Evolutionary conservation across 2,329 filamentous ascomycete species (phyloP).

Genomic region (Sclerotinia nivalis): DNA sequence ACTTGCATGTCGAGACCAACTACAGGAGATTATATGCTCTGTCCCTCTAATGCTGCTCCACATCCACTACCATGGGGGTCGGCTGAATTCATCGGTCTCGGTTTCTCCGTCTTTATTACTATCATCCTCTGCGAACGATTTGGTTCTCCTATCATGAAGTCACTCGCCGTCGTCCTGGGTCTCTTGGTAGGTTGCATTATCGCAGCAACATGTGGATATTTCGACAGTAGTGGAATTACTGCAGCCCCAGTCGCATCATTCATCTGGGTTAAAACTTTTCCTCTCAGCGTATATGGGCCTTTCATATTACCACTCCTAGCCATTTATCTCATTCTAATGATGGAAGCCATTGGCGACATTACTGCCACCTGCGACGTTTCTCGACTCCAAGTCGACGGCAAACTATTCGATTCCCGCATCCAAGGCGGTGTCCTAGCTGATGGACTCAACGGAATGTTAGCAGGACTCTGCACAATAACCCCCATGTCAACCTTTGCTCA

Average conservation of each 20-base stretch:
- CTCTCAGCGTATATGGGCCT: slow-evolving; percentile 68
- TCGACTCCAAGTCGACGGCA: slow-evolving; percentile 70
- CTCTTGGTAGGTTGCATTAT: slow-evolving; percentile 69
- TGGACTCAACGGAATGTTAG: slow-evolving; percentile 72
- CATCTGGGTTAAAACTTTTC: slow-evolving; percentile 78
- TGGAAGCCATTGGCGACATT: slow-evolving; percentile 79
- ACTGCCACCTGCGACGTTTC: slow-evolving; percentile 82
- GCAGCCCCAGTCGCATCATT: slow-evolving; percentile 71
- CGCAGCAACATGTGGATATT: slow-evolving; percentile 75
- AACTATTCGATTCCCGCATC: slow-evolving; percentile 72
- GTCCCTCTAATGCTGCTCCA: slow-evolving; percentile 67
- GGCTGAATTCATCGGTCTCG: slow-evolving; percentile 75
- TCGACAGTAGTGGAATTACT: slow-evolving; percentile 70
- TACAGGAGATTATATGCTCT: slow-evolving; percentile 59
- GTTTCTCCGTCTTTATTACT: slow-evolving; percentile 76
- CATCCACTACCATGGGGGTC: slow-evolving; percentile 76
- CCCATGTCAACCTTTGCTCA: slow-evolving; percentile 81
- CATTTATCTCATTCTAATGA: slow-evolving; percentile 71
- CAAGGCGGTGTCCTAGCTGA: slow-evolving; percentile 79
- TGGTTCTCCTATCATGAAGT: slow-evolving; percentile 80
- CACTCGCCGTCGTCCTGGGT: slow-evolving; percentile 28
- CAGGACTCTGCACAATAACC: slow-evolving; percentile 75
- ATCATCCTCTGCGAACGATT: slow-evolving; percentile 82
- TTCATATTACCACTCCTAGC: slow-evolving; percentile 71
- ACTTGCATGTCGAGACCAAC: slow-evolving; percentile 52